These are phyloP conservation scores for Striga asiatica DNA, from an alignment of 257 asterid genomes.

Conservation along the genomic window DNA sequence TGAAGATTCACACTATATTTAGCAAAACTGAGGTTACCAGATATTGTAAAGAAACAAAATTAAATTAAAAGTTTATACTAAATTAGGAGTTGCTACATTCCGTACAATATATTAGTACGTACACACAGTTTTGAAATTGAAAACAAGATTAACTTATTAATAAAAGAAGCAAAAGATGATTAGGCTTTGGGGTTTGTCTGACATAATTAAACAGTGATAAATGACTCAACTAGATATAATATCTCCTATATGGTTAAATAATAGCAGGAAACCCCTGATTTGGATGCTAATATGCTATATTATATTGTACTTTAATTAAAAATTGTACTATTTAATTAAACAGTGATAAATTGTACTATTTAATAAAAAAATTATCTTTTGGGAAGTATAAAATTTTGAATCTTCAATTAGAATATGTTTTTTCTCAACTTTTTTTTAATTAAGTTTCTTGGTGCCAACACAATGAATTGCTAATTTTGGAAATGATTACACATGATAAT, in stretches of 20 bases:
- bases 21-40: neutral
- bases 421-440: too few species aligned
- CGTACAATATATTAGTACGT: neutral
- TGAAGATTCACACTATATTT: neutral
- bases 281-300: slow-evolving; percentile 19
- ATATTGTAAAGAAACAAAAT: neutral
- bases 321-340: too few species aligned
- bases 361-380: too few species aligned
- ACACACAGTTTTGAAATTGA: neutral
- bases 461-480: too few species aligned
- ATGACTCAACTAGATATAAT: slow-evolving; percentile 19
- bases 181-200: slow-evolving; percentile 15
- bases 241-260: too few species aligned
- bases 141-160: neutral
- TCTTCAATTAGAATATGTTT: too few species aligned
- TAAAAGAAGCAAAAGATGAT: slow-evolving; percentile 5
- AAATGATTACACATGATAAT: too few species aligned
- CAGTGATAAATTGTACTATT: too few species aligned
- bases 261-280: slow-evolving; percentile 21
- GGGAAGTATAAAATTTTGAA: too few species aligned
- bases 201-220: slow-evolving; percentile 20
- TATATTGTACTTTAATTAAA: too few species aligned
- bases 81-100: neutral
- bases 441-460: too few species aligned
- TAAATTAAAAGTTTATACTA: neutral